Base-by-base conservation (phyloP, 345 rosid genomes). In the Syzygium aromaticum region DNA sequence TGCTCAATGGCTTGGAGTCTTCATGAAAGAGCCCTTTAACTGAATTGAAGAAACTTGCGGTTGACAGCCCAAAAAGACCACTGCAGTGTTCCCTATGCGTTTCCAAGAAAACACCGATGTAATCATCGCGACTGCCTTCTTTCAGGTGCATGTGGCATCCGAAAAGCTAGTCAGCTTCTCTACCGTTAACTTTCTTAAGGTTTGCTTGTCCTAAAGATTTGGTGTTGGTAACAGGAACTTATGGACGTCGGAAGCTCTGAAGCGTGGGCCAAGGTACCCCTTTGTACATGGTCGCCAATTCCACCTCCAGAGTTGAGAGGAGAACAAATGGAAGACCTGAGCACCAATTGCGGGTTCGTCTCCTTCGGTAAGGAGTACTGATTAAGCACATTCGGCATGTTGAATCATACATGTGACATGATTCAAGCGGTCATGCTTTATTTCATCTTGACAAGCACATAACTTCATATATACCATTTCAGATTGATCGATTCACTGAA, bases 261-360 rank as follows among this genome's bases (percentile, higher is more conserved):
- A 78, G 93, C 92, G 89, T 94, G 95, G 97, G 93, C 91, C 56
- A 96, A 93, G 88, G 98, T 92, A 86, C 99, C 99, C 85, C 94
- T 92, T 0, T 96, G 98, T 88, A 90, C 86, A 88, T 97, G 98
- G 99, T 94, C 98, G 87, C 95, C 98, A 40, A 93, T 96, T 88
- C 99, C 98, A 88, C 98, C 98, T 73, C 92, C 93, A 46, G 97
- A 96, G 90, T 89, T 95, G 89, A 94, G 95, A 91, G 98, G 99
- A 80, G 98, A 96, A 90, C 88, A 94, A 64, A 86, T 95, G 28
- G 93, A 93, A 91, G 98, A 96, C 89, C 88, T 95, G 87, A 96
- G 95, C 90, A 96, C 98, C 67, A 96, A 94, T 83, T 94, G 95
- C 51, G 98, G 99, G 86, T 97, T 97, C 83, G 95, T 96, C 87